These are phyloP conservation scores for Cantharellus anzutake DNA, from an alignment of 768 basidiomycete species.

Conservation along the genomic window DNA sequence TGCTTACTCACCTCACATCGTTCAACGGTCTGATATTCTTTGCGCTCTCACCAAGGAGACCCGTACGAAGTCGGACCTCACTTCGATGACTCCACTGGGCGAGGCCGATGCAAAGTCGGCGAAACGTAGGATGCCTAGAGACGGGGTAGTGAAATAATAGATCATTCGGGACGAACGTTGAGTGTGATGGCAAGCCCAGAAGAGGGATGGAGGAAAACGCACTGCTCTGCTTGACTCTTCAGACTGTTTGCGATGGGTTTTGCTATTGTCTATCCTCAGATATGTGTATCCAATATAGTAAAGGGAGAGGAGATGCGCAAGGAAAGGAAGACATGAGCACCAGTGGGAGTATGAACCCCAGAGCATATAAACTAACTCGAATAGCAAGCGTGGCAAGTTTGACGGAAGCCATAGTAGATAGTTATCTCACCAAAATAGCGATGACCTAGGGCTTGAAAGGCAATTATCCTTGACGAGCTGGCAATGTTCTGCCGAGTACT, in stretches of 20 bases:
- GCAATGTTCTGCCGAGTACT: too few species aligned
- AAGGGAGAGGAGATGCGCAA: neutral
- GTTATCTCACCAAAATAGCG: too few species aligned
- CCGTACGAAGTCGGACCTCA: constrained; percentile 52
- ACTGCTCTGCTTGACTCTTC: constrained; percentile 58
- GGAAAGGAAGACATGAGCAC: neutral
- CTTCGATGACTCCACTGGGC: constrained; percentile 61
- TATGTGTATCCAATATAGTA: too few species aligned
- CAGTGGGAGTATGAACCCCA: neutral
- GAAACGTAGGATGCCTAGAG: constrained; percentile 50
- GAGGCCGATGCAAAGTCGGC: constrained; percentile 46
- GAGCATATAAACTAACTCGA: constrained; percentile 30
- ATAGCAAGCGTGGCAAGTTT: constrained; percentile 61
- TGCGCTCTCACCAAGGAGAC: constrained; percentile 58
- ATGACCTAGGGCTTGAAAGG: too few species aligned
- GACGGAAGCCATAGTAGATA: constrained; percentile 38
- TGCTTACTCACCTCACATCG: constrained; percentile 38
- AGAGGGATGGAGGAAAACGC: constrained; percentile 12
- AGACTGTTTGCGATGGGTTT: constrained; percentile 58
- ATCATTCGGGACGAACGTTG: neutral
- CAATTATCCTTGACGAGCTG: too few species aligned
- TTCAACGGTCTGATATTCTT: constrained; percentile 57
- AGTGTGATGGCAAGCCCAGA: neutral
- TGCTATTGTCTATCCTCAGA: constrained; percentile 42
- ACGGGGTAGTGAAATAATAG: neutral